A percentile compares a stretch with the other conserved stretches of the same genome.
Evolutionary conservation across 164 flowering plant species (phyloP).

Genomic region (Stephania cephalantha): DNA sequence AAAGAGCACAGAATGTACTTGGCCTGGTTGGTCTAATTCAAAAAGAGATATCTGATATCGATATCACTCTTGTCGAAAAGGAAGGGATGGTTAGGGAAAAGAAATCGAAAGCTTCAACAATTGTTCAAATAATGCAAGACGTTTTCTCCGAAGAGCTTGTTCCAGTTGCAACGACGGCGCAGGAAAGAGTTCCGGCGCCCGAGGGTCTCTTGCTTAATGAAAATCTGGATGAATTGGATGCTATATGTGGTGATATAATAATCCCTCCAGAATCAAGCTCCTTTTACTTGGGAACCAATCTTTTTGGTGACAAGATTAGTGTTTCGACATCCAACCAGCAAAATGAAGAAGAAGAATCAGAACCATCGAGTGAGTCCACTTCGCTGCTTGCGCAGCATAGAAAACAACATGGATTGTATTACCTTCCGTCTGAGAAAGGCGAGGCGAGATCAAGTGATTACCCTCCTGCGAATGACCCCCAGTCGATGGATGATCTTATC

Average conservation of each 20-base stretch:
- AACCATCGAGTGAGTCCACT: slow-evolving; percentile 46
- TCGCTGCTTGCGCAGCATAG: slow-evolving; percentile 77
- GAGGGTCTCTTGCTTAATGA: slow-evolving; percentile 64
- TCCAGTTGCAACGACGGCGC: slow-evolving; percentile 69
- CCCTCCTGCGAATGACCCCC: slow-evolving; percentile 72
- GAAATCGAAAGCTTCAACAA: slow-evolving; percentile 26
- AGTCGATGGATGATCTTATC: slow-evolving; percentile 14
- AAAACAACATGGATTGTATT: slow-evolving; percentile 80
- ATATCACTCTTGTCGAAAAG: slow-evolving; percentile 20
- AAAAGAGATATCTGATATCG: slow-evolving; percentile 28
- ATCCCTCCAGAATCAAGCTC: slow-evolving; percentile 32
- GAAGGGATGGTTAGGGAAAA: slow-evolving; percentile 24
- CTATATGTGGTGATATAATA: slow-evolving; percentile 45
- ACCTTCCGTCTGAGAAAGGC: slow-evolving; percentile 61
- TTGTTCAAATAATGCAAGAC: slow-evolving; percentile 37
- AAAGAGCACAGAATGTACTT: slow-evolving; percentile 66
- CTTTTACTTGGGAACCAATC: slow-evolving; percentile 34
- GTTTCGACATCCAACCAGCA: slow-evolving; percentile 18
- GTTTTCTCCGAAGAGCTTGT: slow-evolving; percentile 66
- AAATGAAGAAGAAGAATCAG: slow-evolving; percentile 49
- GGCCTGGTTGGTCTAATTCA: slow-evolving; percentile 53
- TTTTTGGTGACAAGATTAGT: slow-evolving; percentile 22
- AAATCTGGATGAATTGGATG: slow-evolving; percentile 61
- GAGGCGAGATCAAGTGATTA: slow-evolving; percentile 44
- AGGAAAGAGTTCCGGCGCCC: slow-evolving; percentile 64